Evolutionary conservation across 805 yeast species (phyloP), one percentile per base, ranked within the genome.

Genomic region (Nakazawaea pomicola): DNA sequence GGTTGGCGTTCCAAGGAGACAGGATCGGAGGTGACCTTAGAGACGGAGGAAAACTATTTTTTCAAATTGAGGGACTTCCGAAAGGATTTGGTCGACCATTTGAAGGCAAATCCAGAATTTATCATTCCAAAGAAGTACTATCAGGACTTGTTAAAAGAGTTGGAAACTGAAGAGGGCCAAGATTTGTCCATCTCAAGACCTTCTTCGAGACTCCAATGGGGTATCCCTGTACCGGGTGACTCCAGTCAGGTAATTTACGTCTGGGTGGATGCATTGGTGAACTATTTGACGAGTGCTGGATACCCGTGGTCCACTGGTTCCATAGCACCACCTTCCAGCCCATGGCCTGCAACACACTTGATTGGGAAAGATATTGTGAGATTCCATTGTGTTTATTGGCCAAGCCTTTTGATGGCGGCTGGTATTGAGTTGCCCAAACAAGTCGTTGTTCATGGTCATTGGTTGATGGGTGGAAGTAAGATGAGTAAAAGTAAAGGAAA

Each of bases 361-460:
- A 76, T 93, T 24, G 99, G 99, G 1, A 93, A 93, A 53, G 99
- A 93, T 56, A 93, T 93, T 37, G 69, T 77, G 33, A 69, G 88
- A 49, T 93, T 93, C 59, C 99, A 93, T 54, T 80, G 95, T 49
- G 73, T 90, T 11, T 89, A 87, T 54, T 93, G 99, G 99, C 98
- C 98, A 0, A 79, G 87, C 1, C 81, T 93, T 44, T 64, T 93
- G 43, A 64, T 90, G 72, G 96, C 96, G 0, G 93, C 95, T 0
- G 83, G 72, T 0, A 54, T 85, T 1, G 75, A 74, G 4, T 53
- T 83, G 5, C 98, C 98, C 0, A 63, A 70, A 31, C 81, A 79
- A 44, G 74, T 93, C 3, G 70, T 89, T 5, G 95, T 93, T 2
- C 99, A 93, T 64, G 82, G 95, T 5, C 99, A 93, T 59, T 93